Evolutionary conservation across 768 basidiomycete species (phyloP).

Genomic region (Leccinum ochraceum): DNA sequence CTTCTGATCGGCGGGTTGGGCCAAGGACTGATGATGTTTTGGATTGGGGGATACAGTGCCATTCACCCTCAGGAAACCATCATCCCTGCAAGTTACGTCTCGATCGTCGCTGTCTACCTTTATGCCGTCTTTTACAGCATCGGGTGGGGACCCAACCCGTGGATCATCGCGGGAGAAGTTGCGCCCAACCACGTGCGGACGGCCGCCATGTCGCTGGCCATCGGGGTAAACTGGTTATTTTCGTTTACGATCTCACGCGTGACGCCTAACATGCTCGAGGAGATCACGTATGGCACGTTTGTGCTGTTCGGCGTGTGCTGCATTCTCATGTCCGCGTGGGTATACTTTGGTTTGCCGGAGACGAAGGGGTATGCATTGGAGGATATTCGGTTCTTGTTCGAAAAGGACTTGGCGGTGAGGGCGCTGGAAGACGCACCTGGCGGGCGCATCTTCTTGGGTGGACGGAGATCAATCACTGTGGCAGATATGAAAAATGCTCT

Average conservation of each 20-base stretch:
- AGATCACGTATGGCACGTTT: slow-evolving; percentile 35
- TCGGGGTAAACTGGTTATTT: slow-evolving; percentile 38
- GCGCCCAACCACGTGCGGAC: slow-evolving; percentile 41
- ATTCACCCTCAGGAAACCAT: slow-evolving; percentile 31
- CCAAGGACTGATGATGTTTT: slow-evolving; percentile 44
- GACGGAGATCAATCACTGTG: slow-evolving; percentile 30
- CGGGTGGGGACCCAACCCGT: slow-evolving; percentile 32
- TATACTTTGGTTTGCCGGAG: slow-evolving; percentile 42
- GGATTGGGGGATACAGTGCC: slow-evolving; percentile 37
- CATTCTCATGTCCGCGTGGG: slow-evolving; percentile 36
- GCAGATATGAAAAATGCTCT: slow-evolving; percentile 3
- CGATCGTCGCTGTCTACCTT: slow-evolving; percentile 41
- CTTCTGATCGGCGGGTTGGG: slow-evolving; percentile 52
- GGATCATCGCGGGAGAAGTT: slow-evolving; percentile 37
- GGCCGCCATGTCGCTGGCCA: slow-evolving; percentile 36
- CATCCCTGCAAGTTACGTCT: slow-evolving; percentile 38
- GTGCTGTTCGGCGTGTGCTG: slow-evolving; percentile 36
- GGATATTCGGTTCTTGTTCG: slow-evolving; percentile 41
- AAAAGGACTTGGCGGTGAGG: slow-evolving; percentile 34
- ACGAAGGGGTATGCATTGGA: slow-evolving; percentile 41
- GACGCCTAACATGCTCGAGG: slow-evolving; percentile 39
- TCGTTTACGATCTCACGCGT: slow-evolving; percentile 39
- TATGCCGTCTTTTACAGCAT: slow-evolving; percentile 40
- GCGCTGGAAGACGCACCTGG: slow-evolving; percentile 38
- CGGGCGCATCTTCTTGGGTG: slow-evolving; percentile 32